These are phyloP conservation scores for Mucor mucedo DNA, from an alignment of 371 early-diverging fungal genomes.

Conservation along the genomic window DNA sequence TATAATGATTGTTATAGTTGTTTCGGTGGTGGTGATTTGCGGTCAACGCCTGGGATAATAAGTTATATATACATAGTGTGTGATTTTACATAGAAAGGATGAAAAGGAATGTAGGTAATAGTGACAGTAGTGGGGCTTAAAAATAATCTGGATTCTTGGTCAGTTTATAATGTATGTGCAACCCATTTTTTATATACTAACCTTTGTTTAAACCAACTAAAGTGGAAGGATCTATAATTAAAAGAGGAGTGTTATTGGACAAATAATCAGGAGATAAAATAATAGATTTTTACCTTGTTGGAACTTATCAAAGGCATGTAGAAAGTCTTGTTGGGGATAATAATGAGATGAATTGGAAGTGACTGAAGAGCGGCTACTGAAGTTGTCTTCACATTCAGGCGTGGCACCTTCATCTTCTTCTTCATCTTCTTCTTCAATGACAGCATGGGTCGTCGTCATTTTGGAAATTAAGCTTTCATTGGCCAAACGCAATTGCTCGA, in stretches of 20 bases:
- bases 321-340: slow-evolving; percentile 1
- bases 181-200: neutral
- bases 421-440: slow-evolving; percentile 5
- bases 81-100: slow-evolving; percentile 1
- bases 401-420: slow-evolving; percentile 11
- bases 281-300: slow-evolving; percentile 3
- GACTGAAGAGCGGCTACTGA: slow-evolving; percentile 21
- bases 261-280: slow-evolving; percentile 6
- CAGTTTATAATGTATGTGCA: slow-evolving; percentile 6
- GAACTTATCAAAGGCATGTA: neutral
- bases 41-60: slow-evolving; percentile 7
- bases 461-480: slow-evolving; percentile 36
- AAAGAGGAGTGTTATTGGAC: neutral
- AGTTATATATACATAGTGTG: slow-evolving; percentile 21
- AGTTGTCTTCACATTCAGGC: slow-evolving; percentile 23
- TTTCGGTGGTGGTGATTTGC: neutral
- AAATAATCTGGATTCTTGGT: slow-evolving; percentile 2
- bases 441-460: slow-evolving; percentile 16
- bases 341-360: slow-evolving; percentile 3
- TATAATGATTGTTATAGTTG: slow-evolving; percentile 5
- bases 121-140: neutral
- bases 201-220: slow-evolving; percentile 3
- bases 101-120: neutral
- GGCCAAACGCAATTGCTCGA: slow-evolving; percentile 37
- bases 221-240: neutral